Base-by-base conservation (phyloP, 2,329 filamentous ascomycete species). In the Coniochaeta hoffmannii region DNA sequence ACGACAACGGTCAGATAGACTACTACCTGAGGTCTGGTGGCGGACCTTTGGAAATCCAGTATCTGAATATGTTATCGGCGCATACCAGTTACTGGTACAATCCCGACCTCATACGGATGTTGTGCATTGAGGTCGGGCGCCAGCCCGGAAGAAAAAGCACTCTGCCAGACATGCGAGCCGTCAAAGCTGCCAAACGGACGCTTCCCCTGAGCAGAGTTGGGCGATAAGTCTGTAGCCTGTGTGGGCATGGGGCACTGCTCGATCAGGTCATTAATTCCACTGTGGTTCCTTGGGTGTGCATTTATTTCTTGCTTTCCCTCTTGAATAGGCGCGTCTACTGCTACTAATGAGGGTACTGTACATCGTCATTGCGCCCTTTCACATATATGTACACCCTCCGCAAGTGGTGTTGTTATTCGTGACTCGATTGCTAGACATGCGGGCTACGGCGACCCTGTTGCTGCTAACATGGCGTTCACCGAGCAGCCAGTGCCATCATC, bases 1-100 rank as follows among this genome's bases (percentile, higher is more conserved):
- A 99, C 63, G 94, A 99, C 64, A 97, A 97, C 61, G 93, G 92
- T 0, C 94, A 99, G 71, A 86, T 99, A 38, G 94, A 99, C 68
- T 99, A 85, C 71, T 95, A 87, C 64, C 74, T 99, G 51, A 85
- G 85, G 51, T 91, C 90, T 8, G 89, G 90, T 0, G 88, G 89
- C 1, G 94, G 94, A 0, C 87, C 92, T 4, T 75, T 99, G 34
- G 94, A 96, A 70, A 91, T 97, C 24, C 92, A 97, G 71, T 99
- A 99, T 68, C 72, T 97, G 34, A 97, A 96, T 62, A 99, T 99
- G 94, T 74, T 99, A 55, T 89, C 90, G 56, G 94, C 94, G 9
- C 94, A 99, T 70, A 91, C 89, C 55, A 93, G 89, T 67, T 99
- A 99, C 70, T 99, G 94, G 94, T 80, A 84, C 2, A 85, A 88